phyloP scores from a whole-genome alignment of 78 protist genomes.

The Bodo saltans region DNA sequence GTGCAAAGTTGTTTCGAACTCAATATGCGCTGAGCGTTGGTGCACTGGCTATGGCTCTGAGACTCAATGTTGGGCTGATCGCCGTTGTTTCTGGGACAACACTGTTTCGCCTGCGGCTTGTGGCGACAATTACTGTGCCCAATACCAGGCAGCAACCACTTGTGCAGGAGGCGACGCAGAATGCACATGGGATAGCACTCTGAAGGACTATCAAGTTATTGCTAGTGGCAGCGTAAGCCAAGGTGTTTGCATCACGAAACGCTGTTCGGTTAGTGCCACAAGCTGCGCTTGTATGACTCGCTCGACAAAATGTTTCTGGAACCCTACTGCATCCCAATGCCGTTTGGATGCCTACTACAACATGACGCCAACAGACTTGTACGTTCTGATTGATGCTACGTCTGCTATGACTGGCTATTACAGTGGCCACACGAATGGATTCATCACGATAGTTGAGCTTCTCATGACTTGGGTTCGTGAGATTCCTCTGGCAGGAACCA shows the following conservation, averaged over 20 bases:
- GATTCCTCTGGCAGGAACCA: background rate
- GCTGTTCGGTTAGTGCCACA: background rate
- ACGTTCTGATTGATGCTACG: slow-evolving; percentile 8
- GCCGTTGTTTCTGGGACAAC: background rate
- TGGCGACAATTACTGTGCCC: background rate
- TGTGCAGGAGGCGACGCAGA: background rate
- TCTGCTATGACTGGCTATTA: background rate
- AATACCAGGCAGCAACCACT: background rate
- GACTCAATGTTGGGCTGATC: background rate
- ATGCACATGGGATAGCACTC: background rate
- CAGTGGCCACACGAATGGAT: slow-evolving; percentile 13
- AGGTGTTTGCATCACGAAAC: background rate
- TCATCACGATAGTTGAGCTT: background rate
- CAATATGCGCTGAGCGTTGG: slow-evolving; percentile 1
- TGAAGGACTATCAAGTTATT: background rate
- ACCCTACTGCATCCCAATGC: no score
- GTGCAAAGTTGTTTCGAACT: background rate
- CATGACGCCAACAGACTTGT: background rate
- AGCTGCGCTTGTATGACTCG: background rate
- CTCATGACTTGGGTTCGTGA: background rate
- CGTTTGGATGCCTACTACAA: background rate
- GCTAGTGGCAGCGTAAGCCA: background rate
- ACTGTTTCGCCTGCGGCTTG: background rate
- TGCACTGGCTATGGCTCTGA: background rate
- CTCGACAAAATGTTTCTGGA: background rate